These are phyloP conservation scores for Penicillium longicatenatum DNA, from an alignment of 495 filamentous ascomycete genomes.

Conservation along the genomic window DNA sequence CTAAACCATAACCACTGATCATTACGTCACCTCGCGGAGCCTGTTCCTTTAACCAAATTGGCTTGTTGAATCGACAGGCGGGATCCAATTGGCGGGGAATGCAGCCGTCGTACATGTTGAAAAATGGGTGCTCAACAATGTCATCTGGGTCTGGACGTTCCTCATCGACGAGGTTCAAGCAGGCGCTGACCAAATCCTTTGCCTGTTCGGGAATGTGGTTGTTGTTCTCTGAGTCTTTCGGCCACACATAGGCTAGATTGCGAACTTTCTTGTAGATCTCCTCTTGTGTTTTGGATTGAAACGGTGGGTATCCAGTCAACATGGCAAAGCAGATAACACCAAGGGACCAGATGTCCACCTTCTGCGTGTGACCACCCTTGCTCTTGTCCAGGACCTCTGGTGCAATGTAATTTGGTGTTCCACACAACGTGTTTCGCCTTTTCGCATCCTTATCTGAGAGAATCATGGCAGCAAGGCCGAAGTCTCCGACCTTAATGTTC, in stretches of 20 bases:
- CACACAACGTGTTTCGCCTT: conserved; percentile 87
- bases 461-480: conserved; percentile 91
- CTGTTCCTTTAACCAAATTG: conserved; percentile 45
- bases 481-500: conserved; percentile 98
- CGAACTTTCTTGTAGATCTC: conserved; percentile 81
- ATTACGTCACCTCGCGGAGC: conserved; percentile 52
- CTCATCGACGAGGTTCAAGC: conserved; percentile 73
- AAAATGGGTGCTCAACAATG: conserved; percentile 82
- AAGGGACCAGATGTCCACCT: conserved; percentile 96
- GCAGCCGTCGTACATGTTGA: conserved; percentile 61
- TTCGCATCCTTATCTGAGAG: conserved; percentile 83
- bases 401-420: conserved; percentile 97
- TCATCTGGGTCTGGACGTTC: conserved; percentile 75
- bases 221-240: conserved; percentile 51
- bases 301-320: conserved; percentile 86
- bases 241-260: conserved; percentile 76
- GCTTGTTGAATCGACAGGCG: conserved; percentile 41
- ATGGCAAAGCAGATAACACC: conserved; percentile 94
- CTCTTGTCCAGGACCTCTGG: conserved; percentile 81
- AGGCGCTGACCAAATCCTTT: conserved; percentile 75
- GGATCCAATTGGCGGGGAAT: conserved; percentile 52
- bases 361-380: conserved; percentile 85
- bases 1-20: conserved; percentile 46
- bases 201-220: conserved; percentile 60
- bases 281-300: conserved; percentile 82